Evolutionary conservation across 2,329 filamentous ascomycete genomes (phyloP).

Genomic region (Clonostachys chloroleuca): DNA sequence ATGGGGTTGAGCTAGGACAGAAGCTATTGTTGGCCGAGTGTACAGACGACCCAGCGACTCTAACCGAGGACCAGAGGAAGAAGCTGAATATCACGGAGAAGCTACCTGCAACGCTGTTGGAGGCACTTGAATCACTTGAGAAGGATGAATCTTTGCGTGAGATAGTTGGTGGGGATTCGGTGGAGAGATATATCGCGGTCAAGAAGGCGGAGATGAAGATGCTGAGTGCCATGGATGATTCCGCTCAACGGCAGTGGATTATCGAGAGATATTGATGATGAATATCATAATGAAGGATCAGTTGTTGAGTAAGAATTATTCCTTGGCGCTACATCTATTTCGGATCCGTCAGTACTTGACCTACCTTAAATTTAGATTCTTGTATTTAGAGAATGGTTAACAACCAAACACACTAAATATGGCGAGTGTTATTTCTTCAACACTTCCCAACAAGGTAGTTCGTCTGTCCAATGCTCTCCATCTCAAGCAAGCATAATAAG

Average conservation of each 20-base stretch:
- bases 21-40: constrained; percentile 49
- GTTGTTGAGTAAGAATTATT: not conserved
- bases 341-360: too few species aligned
- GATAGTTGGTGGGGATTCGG: constrained; percentile 43
- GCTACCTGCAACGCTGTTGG: constrained; percentile 49
- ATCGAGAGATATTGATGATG: constrained; percentile 53
- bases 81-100: constrained; percentile 47
- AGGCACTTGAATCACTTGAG: constrained; percentile 48
- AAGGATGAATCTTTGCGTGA: constrained; percentile 38
- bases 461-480: too few species aligned
- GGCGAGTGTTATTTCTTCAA: too few species aligned
- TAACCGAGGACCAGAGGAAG: constrained; percentile 41
- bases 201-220: constrained; percentile 53
- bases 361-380: too few species aligned
- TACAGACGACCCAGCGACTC: constrained; percentile 42
- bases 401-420: too few species aligned
- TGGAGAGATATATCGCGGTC: constrained; percentile 51
- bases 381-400: too few species aligned
- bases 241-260: constrained; percentile 51
- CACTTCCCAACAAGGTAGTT: too few species aligned
- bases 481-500: too few species aligned
- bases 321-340: too few species aligned
- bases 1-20: constrained; percentile 17
- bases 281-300: not conserved
- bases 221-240: constrained; percentile 34